phyloP scores from a whole-genome alignment of 306 rosid genomes.

The Rosa chinensis region DNA sequence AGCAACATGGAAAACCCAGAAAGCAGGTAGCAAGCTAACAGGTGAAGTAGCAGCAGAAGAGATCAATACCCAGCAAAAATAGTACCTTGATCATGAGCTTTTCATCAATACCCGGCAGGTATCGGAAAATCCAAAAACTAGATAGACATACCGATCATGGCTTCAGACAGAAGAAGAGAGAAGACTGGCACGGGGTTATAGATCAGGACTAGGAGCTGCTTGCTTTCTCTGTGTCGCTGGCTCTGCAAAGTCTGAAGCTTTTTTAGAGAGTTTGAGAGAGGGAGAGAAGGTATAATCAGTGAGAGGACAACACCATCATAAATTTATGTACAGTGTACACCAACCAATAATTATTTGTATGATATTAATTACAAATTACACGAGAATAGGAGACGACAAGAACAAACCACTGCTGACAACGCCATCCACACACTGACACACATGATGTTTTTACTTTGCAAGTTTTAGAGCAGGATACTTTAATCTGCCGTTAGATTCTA shows the following conservation, averaged over 20 bases:
- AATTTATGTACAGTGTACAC: neutral
- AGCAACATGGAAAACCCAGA: neutral
- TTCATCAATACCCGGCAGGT: neutral
- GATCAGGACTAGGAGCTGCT: neutral
- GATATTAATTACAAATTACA: neutral
- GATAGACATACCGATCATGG: neutral
- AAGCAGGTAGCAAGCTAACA: neutral
- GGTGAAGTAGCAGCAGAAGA: slow-evolving; percentile 21
- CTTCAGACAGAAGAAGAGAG: neutral
- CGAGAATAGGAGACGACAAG: neutral
- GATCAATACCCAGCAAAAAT: neutral
- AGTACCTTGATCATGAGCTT: slow-evolving; percentile 31
- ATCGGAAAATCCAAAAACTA: slow-evolving; percentile 11
- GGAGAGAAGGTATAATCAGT: neutral
- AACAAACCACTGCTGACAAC: slow-evolving; percentile 7
- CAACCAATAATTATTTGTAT: neutral
- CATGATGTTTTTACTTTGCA: neutral
- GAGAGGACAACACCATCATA: neutral
- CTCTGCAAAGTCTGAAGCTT: neutral
- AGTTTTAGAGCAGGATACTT: neutral
- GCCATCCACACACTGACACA: neutral
- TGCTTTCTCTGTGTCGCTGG: neutral
- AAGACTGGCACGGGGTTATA: too few relatives aligned
- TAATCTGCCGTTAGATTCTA: neutral
- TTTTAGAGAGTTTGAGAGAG: neutral